Conservation (phyloP, 768 basidiomycete genomes). For the Rubroboletus satanas region DNA sequence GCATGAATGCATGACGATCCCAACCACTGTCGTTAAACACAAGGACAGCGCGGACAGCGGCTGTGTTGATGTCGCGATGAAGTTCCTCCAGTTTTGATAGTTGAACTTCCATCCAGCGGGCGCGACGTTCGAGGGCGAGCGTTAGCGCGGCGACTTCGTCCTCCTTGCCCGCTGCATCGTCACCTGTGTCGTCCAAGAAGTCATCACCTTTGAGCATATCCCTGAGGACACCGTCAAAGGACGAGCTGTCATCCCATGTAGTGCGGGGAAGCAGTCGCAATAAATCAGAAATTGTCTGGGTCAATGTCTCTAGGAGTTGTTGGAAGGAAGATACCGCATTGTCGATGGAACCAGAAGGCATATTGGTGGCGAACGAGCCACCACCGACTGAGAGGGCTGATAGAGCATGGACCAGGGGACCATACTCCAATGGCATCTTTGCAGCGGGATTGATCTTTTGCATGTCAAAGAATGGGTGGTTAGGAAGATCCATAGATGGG, state of each 20-base stretch:
- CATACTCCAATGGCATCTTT: constrained; percentile 80
- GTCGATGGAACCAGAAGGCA: constrained; percentile 86
- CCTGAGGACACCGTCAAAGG: constrained; percentile 78
- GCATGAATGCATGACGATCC: constrained; percentile 68
- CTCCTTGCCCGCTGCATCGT: constrained; percentile 62
- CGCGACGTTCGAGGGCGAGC: constrained; percentile 80
- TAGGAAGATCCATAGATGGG: constrained; percentile 60
- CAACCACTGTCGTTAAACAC: constrained; percentile 84
- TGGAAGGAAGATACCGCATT: constrained; percentile 89
- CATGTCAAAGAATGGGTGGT: constrained; percentile 73
- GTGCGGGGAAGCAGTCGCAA: constrained; percentile 81
- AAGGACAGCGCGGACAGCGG: constrained; percentile 77
- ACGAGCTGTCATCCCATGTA: constrained; percentile 88
- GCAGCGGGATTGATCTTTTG: constrained; percentile 69
- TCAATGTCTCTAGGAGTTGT: constrained; percentile 81
- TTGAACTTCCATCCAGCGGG: constrained; percentile 91
- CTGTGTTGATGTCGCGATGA: constrained; percentile 86
- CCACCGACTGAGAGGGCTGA: constrained; percentile 84
- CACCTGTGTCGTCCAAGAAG: constrained; percentile 71
- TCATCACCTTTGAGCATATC: constrained; percentile 90
- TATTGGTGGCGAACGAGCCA: constrained; percentile 72
- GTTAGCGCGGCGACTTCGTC: constrained; percentile 85
- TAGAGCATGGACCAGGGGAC: constrained; percentile 79
- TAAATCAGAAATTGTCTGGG: constrained; percentile 85
- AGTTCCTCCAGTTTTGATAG: constrained; percentile 84